Base-by-base conservation (phyloP, 1,139 yeast genomes). In the Hyphopichia buzzinii region DNA sequence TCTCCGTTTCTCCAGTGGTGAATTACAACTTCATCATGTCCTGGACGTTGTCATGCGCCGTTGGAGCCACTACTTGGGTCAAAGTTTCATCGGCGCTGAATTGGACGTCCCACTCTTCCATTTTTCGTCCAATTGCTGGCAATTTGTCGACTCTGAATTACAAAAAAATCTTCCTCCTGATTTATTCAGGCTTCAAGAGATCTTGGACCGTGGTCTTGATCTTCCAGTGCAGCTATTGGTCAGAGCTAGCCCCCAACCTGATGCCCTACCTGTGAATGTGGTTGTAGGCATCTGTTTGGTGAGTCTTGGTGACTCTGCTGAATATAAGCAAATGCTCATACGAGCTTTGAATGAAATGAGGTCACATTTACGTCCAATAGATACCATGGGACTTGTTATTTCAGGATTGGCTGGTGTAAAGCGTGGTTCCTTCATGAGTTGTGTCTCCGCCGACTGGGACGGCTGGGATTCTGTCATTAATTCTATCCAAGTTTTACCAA, bases 391-490 rank as follows among this genome's bases (percentile, higher is more conserved):
- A 0, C 44, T 81, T 17, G 72, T 81, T 0, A 62, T 79, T 28
- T 55, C 77, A 14, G 84, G 84, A 1, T 40, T 44, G 1, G 59
- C 67, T 14, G 57, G 39, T 27, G 48, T 66, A 5, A 50, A 58
- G 19, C 52, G 59, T 27, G 81, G 82, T 0, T 67, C 77, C 8
- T 81, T 74, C 48, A 63, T 77, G 37, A 85, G 86, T 0, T 74
- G 79, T 49, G 66, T 70, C 3, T 57, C 63, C 13, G 59, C 67
- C n/a, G 43, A 50, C 2, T 81, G 86, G 86, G 62, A 64, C 19
- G 84, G 81, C 0, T 79, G 86, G 84, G 58, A 62, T 19, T 63
- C 65, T 2, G 49, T 79, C 8, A 51, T 79, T 11, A 59, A 64
- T 7, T 71, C 65, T 10, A 54, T 79, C 10, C 50, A 57, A 27